Evolutionary conservation across 106 monocot species (phyloP).

Genomic region (Vanilla planifolia): DNA sequence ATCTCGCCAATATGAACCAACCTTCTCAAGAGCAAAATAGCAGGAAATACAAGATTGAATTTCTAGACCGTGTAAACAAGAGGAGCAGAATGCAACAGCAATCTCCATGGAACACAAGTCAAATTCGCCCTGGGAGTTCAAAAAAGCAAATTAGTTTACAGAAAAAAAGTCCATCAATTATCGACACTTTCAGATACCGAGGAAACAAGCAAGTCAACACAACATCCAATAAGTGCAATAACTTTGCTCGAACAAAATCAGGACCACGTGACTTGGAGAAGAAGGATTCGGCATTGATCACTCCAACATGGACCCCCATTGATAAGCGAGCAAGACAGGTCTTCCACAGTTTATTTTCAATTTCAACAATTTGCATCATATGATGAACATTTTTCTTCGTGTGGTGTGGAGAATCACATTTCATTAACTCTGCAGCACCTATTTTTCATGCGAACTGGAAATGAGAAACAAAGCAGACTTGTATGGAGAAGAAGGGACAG

Average conservation of each 20-base stretch:
- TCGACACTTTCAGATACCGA: slow-evolving; percentile 63
- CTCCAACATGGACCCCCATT: slow-evolving; percentile 76
- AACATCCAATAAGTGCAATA: slow-evolving; percentile 23
- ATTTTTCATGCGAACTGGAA: slow-evolving; percentile 64
- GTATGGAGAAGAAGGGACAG: slow-evolving; percentile 70
- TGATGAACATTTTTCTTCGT: neutral
- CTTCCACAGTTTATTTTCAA: neutral
- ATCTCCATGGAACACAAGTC: slow-evolving; percentile 29
- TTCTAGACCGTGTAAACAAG: slow-evolving; percentile 34
- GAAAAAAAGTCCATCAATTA: slow-evolving; percentile 61
- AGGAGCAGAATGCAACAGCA: slow-evolving; percentile 32
- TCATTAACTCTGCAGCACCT: slow-evolving; percentile 52
- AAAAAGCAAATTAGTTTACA: slow-evolving; percentile 22
- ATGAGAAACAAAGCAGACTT: slow-evolving; percentile 86
- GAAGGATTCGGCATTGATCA: slow-evolving; percentile 25
- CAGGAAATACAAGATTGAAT: slow-evolving; percentile 20
- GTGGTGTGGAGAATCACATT: neutral
- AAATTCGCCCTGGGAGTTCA: slow-evolving; percentile 20
- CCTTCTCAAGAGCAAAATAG: slow-evolving; percentile 15
- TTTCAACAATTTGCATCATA: neutral
- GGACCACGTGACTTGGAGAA: slow-evolving; percentile 18
- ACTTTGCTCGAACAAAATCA: slow-evolving; percentile 10
- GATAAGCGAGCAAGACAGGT: slow-evolving; percentile 99
- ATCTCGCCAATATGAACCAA: slow-evolving; percentile 15
- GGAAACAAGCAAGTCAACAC: slow-evolving; percentile 25